A percentile compares a stretch with the other conserved stretches of the same genome.
Conservation (phyloP, 1,284 basidiomycete species). For the Ceratobasidium theobromae region DNA sequence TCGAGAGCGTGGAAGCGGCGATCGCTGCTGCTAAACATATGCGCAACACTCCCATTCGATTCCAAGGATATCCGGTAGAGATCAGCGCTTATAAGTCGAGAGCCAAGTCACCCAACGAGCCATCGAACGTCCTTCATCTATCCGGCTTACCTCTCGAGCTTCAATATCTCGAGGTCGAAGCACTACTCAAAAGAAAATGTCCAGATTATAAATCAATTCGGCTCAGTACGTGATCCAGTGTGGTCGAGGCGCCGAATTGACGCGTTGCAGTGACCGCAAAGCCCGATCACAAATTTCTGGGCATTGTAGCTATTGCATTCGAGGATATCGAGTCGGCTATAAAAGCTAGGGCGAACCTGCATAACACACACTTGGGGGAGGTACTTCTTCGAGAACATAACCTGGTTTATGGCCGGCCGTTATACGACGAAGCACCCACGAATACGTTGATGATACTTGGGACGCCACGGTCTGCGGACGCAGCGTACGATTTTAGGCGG, state of each 20-base stretch:
- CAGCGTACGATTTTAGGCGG: not conserved
- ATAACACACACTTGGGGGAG: not conserved
- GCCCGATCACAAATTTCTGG: not conserved
- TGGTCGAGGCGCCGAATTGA: not conserved
- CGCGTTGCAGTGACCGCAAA: not conserved
- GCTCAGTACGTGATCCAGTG: not conserved
- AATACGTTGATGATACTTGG: constrained; percentile 14
- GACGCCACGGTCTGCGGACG: not conserved
- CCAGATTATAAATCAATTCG: not conserved
- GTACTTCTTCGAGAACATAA: constrained; percentile 3
- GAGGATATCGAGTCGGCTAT: not conserved
- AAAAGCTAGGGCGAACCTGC: not conserved
- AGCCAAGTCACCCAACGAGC: not conserved
- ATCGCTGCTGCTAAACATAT: not conserved
- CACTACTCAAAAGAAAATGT: not conserved
- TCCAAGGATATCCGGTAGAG: constrained; percentile 1
- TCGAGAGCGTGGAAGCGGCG: not conserved
- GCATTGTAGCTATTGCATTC: not conserved
- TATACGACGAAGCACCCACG: constrained; percentile 13
- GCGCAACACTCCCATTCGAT: not conserved
- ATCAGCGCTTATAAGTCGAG: not conserved
- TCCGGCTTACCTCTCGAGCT: constrained; percentile 7
- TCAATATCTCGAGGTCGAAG: constrained; percentile 10
- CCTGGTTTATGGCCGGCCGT: constrained; percentile 1
- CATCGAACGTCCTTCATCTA: not conserved